Base-by-base conservation (phyloP, 2,329 filamentous ascomycete genomes). In the Coleophoma crateriformis region DNA sequence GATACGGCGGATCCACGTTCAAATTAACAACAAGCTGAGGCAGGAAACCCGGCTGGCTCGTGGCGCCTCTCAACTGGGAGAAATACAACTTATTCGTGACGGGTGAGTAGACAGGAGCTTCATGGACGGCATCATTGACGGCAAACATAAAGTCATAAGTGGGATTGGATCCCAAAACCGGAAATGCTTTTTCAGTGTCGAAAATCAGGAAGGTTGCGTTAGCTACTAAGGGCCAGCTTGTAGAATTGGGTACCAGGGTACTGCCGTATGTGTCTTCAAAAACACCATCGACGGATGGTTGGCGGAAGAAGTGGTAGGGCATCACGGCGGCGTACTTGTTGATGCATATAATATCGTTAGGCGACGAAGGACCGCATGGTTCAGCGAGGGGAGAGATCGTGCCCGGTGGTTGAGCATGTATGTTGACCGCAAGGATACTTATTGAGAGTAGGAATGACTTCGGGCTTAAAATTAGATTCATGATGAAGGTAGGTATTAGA, bases 31-130 rank as follows among this genome's bases (percentile, higher is more conserved):
- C 61, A 13, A 69, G 62, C 48, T 72, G 67, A 4, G 66, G 63
- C 6, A 71, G 54, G 53, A 61, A 61, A 17, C 68, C 68, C 33
- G 66, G 49, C 17, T 67, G 65, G 20, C 45, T 40, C 13, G 37
- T 43, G 7, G 41, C 14, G n/a, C 41, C 41, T 22, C 17, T 15
- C 33, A 63, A 58, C n/a, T 68, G 67, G 37, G 65, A 67, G 34
- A 71, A 50, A 56, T 67, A 70, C 19, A 72, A 58, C 50, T 69
- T 67, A 54, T 72, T 71, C 44, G 67, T 64, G 19, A 59, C 58
- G 7, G 67, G 64, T 3, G 70, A 65, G 43, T 69, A 72, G 10
- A 71, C 68, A 2, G 70, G 70, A 6, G 68, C 70, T 61, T 72
- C 70, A 50, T 72, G 70, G 8, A 71, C 65, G 4, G 66, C 52